Percentiles rank a stretch among this genome's conserved stretches.
Conservation (phyloP, 2,329 filamentous ascomycete genomes). For the Hymenotorrendiella dingleyae region DNA sequence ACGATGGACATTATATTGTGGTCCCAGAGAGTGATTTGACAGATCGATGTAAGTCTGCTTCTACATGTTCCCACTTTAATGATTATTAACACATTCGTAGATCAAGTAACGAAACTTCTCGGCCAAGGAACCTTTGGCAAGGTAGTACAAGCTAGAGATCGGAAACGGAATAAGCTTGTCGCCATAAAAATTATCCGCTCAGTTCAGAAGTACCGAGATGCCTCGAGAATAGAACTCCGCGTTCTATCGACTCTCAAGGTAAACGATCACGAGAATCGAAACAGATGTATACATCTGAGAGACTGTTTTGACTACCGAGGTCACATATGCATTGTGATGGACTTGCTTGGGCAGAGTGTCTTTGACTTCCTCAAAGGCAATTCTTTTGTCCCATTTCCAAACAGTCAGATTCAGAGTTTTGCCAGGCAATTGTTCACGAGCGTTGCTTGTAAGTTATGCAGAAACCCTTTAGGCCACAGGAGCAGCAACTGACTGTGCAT, state of each 20-base stretch:
- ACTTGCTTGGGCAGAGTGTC: conserved; percentile 83
- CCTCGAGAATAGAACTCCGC: conserved; percentile 86
- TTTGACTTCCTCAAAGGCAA: conserved; percentile 98
- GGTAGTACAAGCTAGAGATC: conserved; percentile 87
- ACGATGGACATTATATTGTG: conserved; percentile 96
- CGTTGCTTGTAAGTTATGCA: conserved; percentile 75
- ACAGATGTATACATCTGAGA: conserved; percentile 91
- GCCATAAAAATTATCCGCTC: conserved; percentile 98
- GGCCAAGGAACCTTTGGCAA: conserved; percentile 98
- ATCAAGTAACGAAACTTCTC: conserved; percentile 81
- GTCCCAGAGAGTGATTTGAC: conserved; percentile 80
- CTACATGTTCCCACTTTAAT: not conserved
- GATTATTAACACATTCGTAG: conserved; percentile 42
- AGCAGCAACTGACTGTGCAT: conserved; percentile 24
- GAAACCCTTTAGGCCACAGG: not conserved
- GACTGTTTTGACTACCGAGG: conserved; percentile 97
- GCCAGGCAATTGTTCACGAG: conserved; percentile 95
- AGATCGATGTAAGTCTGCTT: conserved; percentile 68
- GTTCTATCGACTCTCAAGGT: conserved; percentile 87
- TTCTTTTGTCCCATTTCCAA: conserved; percentile 91
- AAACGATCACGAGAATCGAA: conserved; percentile 87
- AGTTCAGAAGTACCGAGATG: conserved; percentile 96
- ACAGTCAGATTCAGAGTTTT: conserved; percentile 97
- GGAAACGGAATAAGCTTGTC: conserved; percentile 67
- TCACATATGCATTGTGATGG: conserved; percentile 84